Evolutionary conservation across 164 flowering plant species (phyloP).

Genomic region (Piper longum): DNA sequence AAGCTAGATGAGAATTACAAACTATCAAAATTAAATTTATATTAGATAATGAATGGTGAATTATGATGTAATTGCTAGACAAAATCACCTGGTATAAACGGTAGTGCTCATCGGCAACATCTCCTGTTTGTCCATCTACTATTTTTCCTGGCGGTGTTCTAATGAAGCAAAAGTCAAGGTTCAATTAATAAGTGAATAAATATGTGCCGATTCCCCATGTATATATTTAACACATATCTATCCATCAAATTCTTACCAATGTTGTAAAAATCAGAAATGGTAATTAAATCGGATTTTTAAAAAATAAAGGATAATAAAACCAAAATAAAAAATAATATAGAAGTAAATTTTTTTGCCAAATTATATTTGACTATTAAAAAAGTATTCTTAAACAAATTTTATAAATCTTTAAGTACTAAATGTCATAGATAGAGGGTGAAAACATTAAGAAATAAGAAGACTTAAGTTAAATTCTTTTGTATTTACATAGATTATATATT

Average conservation of each 20-base stretch:
- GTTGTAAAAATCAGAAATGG: too few species aligned
- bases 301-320: slow-evolving; percentile 5
- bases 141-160: neutral
- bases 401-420: too few species aligned
- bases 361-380: neutral
- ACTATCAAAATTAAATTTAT: neutral
- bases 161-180: neutral
- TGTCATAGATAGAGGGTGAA: too few species aligned
- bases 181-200: slow-evolving; percentile 13
- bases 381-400: neutral
- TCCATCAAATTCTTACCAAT: slow-evolving; percentile 5
- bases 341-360: neutral
- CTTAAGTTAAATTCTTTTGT: too few species aligned
- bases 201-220: slow-evolving; percentile 26
- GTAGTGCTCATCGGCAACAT: slow-evolving; percentile 5
- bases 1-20: neutral
- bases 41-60: neutral
- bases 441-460: too few species aligned
- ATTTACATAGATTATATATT: too few species aligned
- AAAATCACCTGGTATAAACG: slow-evolving; percentile 2
- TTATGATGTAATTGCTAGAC: neutral
- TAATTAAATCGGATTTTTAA: slow-evolving; percentile 14
- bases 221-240: slow-evolving; percentile 1
- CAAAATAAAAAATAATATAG: neutral
- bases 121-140: neutral